Percentiles rank a stretch among this genome's conserved stretches.
These are phyloP conservation scores for Ophiostoma triangulosporum DNA, from an alignment of 2,329 filamentous ascomycete genomes.

Conservation along the genomic window DNA sequence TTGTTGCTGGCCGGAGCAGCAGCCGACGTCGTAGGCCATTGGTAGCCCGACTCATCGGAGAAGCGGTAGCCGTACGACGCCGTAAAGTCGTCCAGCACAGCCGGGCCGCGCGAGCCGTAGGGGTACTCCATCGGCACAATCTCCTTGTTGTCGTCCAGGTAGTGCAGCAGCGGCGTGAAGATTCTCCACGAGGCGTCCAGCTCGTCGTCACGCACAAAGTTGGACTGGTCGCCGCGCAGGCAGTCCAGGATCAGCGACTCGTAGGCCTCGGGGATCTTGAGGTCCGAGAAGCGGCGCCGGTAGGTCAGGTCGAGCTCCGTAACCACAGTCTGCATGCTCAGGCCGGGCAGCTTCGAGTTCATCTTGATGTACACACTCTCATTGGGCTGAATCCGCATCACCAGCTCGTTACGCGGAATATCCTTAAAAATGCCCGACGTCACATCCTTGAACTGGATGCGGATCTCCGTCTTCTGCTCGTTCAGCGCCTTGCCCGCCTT, in stretches of 20 bases:
- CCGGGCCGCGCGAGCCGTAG: slow-evolving; percentile 92
- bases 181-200: slow-evolving; percentile 97
- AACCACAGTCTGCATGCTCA: slow-evolving; percentile 98
- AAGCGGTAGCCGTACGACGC: slow-evolving; percentile 98
- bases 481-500: slow-evolving; percentile 98
- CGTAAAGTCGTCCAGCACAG: slow-evolving; percentile 95
- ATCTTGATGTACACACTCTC: slow-evolving; percentile 99
- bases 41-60: slow-evolving; percentile 88
- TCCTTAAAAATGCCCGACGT: slow-evolving; percentile 99
- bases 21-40: slow-evolving; percentile 74
- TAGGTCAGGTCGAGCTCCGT: slow-evolving; percentile 98
- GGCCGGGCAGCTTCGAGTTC: slow-evolving; percentile 97
- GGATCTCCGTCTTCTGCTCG: slow-evolving; percentile 98
- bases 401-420: slow-evolving; percentile 96
- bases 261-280: slow-evolving; percentile 98
- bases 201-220: slow-evolving; percentile 96
- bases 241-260: slow-evolving; percentile 95
- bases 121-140: slow-evolving; percentile 99
- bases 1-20: slow-evolving; percentile 50
- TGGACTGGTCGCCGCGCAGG: slow-evolving; percentile 97
- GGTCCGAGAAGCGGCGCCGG: slow-evolving; percentile 92
- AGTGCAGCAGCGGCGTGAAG: slow-evolving; percentile 93
- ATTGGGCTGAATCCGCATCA: slow-evolving; percentile 98
- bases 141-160: slow-evolving; percentile 98
- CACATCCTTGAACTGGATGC: slow-evolving; percentile 98